A percentile compares a stretch with the other conserved stretches of the same genome.
phyloP scores from a whole-genome alignment of 1,139 yeast species.

The Debaryomyces sp. region DNA sequence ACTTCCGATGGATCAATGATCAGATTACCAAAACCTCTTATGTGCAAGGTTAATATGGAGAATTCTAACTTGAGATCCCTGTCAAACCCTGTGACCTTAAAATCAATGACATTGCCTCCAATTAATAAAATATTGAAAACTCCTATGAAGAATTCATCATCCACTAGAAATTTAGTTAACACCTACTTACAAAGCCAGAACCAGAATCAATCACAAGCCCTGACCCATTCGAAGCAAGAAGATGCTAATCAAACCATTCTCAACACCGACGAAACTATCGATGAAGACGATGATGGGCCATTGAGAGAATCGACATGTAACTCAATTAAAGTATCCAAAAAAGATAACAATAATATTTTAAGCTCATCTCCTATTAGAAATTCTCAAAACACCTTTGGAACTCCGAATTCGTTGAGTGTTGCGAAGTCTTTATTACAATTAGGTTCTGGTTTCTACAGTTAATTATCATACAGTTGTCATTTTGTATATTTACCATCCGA shows the following conservation, averaged over 20 bases:
- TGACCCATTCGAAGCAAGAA: not conserved
- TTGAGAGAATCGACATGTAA: conserved; percentile 4
- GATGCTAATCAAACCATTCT: conserved; percentile 8
- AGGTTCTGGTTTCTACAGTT: conserved; percentile 27
- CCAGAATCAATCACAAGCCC: conserved; percentile 8
- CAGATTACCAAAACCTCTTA: conserved; percentile 10
- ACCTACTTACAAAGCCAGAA: conserved; percentile 13
- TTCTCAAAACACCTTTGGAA: conserved; percentile 35
- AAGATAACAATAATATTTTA: conserved; percentile 17
- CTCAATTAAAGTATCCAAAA: conserved; percentile 14
- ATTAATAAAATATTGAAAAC: conserved; percentile 50
- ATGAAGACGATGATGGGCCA: conserved; percentile 31
- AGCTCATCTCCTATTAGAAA: conserved; percentile 35
- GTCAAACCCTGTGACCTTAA: conserved; percentile 1
- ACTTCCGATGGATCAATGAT: conserved; percentile 6
- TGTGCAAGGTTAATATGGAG: conserved; percentile 6
- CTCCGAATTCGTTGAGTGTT: conserved; percentile 53
- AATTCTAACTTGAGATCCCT: conserved; percentile 5
- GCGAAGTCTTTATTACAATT: conserved; percentile 52
- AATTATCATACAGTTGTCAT: not conserved
- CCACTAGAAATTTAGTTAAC: conserved; percentile 23
- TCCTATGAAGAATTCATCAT: conserved; percentile 40
- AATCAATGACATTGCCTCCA: conserved; percentile 32
- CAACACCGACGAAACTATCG: conserved; percentile 39
- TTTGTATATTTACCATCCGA: not conserved